phyloP scores from a whole-genome alignment of 1,284 basidiomycete species.

The Coniferiporia weirii region DNA sequence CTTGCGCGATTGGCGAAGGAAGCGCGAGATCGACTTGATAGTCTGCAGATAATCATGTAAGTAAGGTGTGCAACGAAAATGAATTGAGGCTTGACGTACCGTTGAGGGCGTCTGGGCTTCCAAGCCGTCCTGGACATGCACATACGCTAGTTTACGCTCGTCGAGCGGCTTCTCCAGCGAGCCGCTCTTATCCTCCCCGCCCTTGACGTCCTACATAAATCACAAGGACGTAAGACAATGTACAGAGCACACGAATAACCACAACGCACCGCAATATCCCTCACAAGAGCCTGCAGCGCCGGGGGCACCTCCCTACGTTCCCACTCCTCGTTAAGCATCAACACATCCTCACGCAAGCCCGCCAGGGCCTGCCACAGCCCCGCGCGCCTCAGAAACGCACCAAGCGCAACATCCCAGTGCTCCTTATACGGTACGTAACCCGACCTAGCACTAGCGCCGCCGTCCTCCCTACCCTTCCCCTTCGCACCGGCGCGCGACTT shows the following conservation, averaged over 20 bases:
- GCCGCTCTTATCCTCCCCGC: slow-evolving; percentile 15
- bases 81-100: slow-evolving; percentile 30
- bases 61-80: not conserved
- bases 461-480: not conserved
- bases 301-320: slow-evolving; percentile 50
- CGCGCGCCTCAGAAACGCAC: slow-evolving; percentile 47
- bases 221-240: not conserved
- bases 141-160: slow-evolving; percentile 59
- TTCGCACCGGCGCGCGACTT: not conserved
- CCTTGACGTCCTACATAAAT: slow-evolving; percentile 15
- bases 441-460: not conserved
- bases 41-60: slow-evolving; percentile 36
- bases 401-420: slow-evolving; percentile 60
- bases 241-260: not conserved
- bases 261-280: slow-evolving; percentile 46
- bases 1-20: slow-evolving; percentile 62
- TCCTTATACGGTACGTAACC: slow-evolving; percentile 20
- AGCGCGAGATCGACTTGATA: slow-evolving; percentile 61
- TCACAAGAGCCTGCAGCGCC: slow-evolving; percentile 49
- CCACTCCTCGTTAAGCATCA: slow-evolving; percentile 62
- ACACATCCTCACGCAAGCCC: slow-evolving; percentile 65
- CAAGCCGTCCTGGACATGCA: slow-evolving; percentile 40
- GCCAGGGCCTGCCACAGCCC: slow-evolving; percentile 56
- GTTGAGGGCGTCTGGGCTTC: slow-evolving; percentile 49
- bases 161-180: slow-evolving; percentile 38